Conservation (phyloP, 2,329 filamentous ascomycete species). For the Tolypocladium endophyticum region DNA sequence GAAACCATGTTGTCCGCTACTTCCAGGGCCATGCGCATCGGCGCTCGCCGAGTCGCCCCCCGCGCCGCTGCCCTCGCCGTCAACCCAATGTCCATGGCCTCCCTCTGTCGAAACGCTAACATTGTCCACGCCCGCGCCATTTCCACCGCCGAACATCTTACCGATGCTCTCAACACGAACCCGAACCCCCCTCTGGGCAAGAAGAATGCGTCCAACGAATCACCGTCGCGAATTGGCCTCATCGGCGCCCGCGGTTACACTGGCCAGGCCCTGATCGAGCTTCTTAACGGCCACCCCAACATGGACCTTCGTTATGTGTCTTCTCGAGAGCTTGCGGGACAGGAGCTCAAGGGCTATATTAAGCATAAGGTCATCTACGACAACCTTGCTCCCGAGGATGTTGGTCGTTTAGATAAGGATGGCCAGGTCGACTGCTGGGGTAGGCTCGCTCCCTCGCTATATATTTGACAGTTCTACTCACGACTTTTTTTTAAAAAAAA, state of each 20-base stretch:
- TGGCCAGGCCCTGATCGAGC: constrained; percentile 62
- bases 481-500: too few relatives aligned
- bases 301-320: constrained; percentile 89
- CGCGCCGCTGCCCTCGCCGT: too few relatives aligned
- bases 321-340: constrained; percentile 81
- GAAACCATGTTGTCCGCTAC: too few relatives aligned
- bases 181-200: constrained; percentile 86
- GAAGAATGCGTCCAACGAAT: constrained; percentile 76
- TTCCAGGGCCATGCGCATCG: too few relatives aligned
- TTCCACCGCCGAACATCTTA: constrained; percentile 8
- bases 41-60: too few relatives aligned
- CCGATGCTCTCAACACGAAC: constrained; percentile 16
- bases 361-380: constrained; percentile 91
- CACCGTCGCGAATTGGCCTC: constrained; percentile 69
- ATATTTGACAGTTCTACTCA: too few relatives aligned
- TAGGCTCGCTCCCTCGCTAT: too few relatives aligned
- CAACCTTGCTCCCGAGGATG: constrained; percentile 78
- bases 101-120: too few relatives aligned
- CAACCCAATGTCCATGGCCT: too few relatives aligned
- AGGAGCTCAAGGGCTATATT: constrained; percentile 78
- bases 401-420: constrained; percentile 71
- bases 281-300: constrained; percentile 79
- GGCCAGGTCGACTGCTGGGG: constrained; percentile 83
- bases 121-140: constrained; percentile 5
- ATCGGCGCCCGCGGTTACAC: constrained; percentile 93